phyloP scores from a whole-genome alignment of 306 rosid species.

The Prunus campanulata region DNA sequence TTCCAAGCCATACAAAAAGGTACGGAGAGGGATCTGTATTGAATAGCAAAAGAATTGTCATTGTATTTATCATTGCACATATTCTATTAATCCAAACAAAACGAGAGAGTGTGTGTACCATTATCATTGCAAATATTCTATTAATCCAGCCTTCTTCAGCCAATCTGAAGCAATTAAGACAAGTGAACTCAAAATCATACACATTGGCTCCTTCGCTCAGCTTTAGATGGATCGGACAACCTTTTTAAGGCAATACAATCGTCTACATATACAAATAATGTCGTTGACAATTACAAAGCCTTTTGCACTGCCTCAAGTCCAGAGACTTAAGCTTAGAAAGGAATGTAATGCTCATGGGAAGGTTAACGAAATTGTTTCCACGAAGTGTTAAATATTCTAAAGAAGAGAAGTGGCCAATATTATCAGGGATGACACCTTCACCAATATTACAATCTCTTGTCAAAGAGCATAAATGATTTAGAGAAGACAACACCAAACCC shows the following conservation, averaged over 20 bases:
- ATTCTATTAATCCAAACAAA: too few relatives aligned
- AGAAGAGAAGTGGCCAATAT: background rate
- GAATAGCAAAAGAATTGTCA: background rate
- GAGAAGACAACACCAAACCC: background rate
- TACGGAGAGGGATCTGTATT: background rate
- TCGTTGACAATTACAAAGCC: background rate
- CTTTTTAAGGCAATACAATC: slow-evolving; percentile 4
- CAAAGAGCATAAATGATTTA: background rate
- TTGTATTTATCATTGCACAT: background rate
- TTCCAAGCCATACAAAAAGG: background rate
- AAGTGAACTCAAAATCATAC: background rate
- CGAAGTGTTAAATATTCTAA: background rate
- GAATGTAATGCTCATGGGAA: slow-evolving; percentile 5
- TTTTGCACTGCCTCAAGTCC: background rate
- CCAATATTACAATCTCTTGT: background rate
- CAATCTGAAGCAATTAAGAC: slow-evolving; percentile 8
- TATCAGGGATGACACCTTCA: slow-evolving; percentile 3
- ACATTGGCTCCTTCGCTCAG: background rate
- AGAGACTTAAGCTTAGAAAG: background rate
- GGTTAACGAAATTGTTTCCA: slow-evolving; percentile 8
- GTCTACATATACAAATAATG: accelerated
- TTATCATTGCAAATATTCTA: background rate
- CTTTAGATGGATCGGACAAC: background rate
- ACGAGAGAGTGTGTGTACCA: too few relatives aligned
- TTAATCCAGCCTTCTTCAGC: background rate